Base-by-base conservation (phyloP, 106 monocot genomes). In the Phalaenopsis aphrodite region DNA sequence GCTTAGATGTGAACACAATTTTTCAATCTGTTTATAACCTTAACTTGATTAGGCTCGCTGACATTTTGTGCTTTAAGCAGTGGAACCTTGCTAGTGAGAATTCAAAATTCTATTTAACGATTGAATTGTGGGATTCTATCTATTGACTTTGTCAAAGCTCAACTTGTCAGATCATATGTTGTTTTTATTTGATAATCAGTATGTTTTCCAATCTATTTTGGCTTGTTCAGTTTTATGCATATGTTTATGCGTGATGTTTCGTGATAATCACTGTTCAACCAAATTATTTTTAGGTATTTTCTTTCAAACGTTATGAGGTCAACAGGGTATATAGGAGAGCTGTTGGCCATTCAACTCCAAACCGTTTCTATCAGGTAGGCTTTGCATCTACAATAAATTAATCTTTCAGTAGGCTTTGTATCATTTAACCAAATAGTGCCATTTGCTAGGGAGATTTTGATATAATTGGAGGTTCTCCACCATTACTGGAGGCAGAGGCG, bases 361-460 rank as follows among this genome's bases (percentile, higher is more conserved):
- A 87, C 79, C 89, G 89, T 43, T 99, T 94, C 82, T 82, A 94
- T 55, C 96, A 97, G 89, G 92, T 98, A 55, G 78, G 49, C 67
- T 8, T 66, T 67, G 30, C 39, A 30, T 18, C 30, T 43, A 12
- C 38, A 10, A 49, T 47, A 72, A 41, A 47, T 61, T 42, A 79
- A 21, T 17, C 38, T 77, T 41, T 64, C 21, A 69, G 3, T 39
- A 16, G 47, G 19, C 72, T 41, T 85, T 36, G 56, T 9, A 72
- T 72, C 14, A 69, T 43, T 78, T 43, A 73, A 75, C 78, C 56
- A 45, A 21, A 57, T 78, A 43, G 12, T 74, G 17, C 49, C 41
- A 4, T 56, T 71, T 72, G 41, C 21, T 78, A 99, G 98, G 98
- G 93, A 81, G 98, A 99, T 84, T 99, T 99, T 88, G 93, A 99